Conservation (phyloP, 148 eudicot species). For the Talinum fruticosum region DNA sequence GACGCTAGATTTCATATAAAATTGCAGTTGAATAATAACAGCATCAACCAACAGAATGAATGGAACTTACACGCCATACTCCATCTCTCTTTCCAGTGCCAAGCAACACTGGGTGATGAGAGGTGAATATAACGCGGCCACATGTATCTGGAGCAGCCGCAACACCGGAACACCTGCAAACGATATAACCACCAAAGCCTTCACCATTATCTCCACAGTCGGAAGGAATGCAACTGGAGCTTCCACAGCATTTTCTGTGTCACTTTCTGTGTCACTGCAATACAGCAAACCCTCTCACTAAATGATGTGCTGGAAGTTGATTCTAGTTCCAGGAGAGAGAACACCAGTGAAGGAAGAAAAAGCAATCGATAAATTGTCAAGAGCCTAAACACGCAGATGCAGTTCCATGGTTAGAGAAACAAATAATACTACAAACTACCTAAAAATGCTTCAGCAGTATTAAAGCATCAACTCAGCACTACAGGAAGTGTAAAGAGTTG, state of each 20-base stretch:
- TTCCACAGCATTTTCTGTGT: conserved; percentile 64
- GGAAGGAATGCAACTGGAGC: conserved; percentile 58
- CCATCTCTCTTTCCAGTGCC: conserved; percentile 67
- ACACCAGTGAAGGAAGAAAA: background rate
- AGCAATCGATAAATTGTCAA: background rate
- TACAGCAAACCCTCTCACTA: conserved; percentile 20
- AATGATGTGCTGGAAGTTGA: background rate
- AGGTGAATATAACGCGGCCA: conserved; percentile 57
- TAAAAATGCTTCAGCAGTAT: too few species aligned
- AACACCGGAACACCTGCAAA: conserved; percentile 65
- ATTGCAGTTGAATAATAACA: background rate
- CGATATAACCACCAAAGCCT: conserved; percentile 71
- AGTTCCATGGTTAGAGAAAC: background rate
- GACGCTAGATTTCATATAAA: background rate
- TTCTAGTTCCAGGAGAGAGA: background rate
- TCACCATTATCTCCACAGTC: conserved; percentile 86
- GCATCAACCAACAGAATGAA: background rate
- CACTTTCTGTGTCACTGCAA: conserved; percentile 77
- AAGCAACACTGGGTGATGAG: conserved; percentile 84
- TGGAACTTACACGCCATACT: conserved; percentile 71
- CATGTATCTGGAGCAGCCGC: conserved; percentile 49
- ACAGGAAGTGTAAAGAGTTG: too few species aligned
- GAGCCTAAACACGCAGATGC: background rate
- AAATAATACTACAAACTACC: background rate
- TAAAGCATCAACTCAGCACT: too few species aligned